These are phyloP conservation scores for Carnegiea gigantea DNA, from an alignment of 179 eudicot genomes.

Conservation along the genomic window DNA sequence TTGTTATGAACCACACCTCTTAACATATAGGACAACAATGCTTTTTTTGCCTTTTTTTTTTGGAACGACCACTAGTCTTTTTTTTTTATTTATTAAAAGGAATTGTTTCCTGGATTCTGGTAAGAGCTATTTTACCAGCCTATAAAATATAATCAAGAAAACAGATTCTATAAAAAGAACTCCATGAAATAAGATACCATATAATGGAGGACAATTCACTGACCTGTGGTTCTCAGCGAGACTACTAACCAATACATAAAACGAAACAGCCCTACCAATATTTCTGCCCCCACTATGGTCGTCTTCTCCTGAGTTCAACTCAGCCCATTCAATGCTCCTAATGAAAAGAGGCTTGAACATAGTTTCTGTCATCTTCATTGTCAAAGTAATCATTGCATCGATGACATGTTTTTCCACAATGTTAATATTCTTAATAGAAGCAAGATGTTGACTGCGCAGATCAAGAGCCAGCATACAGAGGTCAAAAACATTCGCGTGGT, in stretches of 20 bases:
- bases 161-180: background rate
- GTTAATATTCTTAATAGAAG: constrained; percentile 48
- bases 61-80: background rate
- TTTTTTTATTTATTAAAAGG: background rate
- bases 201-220: constrained; percentile 22
- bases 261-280: constrained; percentile 64
- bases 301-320: constrained; percentile 41
- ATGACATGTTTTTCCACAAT: constrained; percentile 67
- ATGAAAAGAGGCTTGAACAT: constrained; percentile 95
- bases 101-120: background rate
- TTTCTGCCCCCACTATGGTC: constrained; percentile 33
- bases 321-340: constrained; percentile 83
- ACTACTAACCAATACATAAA: constrained; percentile 68
- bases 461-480: constrained; percentile 82
- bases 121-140: background rate
- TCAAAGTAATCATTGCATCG: constrained; percentile 56
- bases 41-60: background rate
- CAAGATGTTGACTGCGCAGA: constrained; percentile 67
- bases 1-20: too few species aligned
- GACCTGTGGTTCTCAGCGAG: constrained; percentile 87
- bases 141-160: background rate
- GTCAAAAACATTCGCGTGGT: constrained; percentile 67
- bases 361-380: constrained; percentile 90
- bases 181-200: background rate
- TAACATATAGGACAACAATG: too few species aligned